phyloP scores from a whole-genome alignment of 805 yeast genomes.

The Candida sanyiensis region DNA sequence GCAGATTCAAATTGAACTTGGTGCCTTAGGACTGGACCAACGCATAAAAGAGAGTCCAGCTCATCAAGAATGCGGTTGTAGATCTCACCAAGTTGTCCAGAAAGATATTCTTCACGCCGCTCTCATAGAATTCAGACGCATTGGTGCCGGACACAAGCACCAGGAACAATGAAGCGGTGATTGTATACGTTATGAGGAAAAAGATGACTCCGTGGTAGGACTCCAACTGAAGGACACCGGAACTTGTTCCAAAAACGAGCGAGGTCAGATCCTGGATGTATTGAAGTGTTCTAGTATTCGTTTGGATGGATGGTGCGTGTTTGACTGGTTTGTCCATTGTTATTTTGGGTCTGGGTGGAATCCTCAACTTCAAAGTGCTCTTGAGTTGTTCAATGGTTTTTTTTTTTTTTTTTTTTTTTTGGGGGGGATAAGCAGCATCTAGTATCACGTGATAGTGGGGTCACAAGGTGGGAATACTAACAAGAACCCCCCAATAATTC shows the following conservation, averaged over 20 bases:
- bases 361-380: not conserved
- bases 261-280: conserved; percentile 24
- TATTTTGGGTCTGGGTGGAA: not conserved
- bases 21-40: conserved; percentile 20
- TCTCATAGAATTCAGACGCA: conserved; percentile 14
- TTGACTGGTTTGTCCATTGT: conserved; percentile 22
- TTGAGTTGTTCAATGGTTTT: no score
- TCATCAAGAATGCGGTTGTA: conserved; percentile 20
- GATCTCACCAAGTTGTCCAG: conserved; percentile 15
- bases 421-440: no score
- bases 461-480: not conserved
- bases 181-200: conserved; percentile 10
- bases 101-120: conserved; percentile 14
- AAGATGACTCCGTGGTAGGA: conserved; percentile 20
- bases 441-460: not conserved
- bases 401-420: no score
- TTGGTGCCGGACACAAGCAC: conserved; percentile 4
- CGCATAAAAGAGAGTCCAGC: conserved; percentile 25
- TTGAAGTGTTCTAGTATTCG: conserved; percentile 14
- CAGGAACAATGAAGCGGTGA: conserved; percentile 11
- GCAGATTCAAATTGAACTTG: not conserved
- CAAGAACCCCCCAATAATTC: no score
- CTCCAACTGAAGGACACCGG: conserved; percentile 24
- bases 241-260: conserved; percentile 19
- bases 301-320: conserved; percentile 10